phyloP scores from a whole-genome alignment of 2,329 filamentous ascomycete species.

The Fusarium irregulare region DNA sequence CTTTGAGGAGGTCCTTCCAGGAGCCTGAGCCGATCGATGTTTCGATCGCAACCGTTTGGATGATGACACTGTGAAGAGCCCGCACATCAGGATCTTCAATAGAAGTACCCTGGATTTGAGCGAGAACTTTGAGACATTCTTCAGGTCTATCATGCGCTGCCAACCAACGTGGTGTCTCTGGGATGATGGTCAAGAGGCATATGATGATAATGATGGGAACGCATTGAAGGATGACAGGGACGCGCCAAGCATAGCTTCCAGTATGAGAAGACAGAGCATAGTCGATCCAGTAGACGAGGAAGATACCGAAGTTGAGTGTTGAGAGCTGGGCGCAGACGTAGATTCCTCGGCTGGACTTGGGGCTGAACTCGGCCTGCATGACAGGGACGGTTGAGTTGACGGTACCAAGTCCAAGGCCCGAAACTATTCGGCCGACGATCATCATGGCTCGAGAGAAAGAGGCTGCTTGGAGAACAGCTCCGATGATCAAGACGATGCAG shows the following conservation, averaged over 20 bases:
- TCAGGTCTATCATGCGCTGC: slow-evolving; percentile 53
- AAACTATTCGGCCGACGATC: slow-evolving; percentile 59
- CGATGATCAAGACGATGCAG: slow-evolving; percentile 57
- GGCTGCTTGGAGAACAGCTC: slow-evolving; percentile 58
- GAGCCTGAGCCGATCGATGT: slow-evolving; percentile 46
- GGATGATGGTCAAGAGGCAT: slow-evolving; percentile 52
- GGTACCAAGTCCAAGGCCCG: slow-evolving; percentile 60
- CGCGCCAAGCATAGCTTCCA: slow-evolving; percentile 53
- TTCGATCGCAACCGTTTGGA: slow-evolving; percentile 50
- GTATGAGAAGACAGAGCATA: slow-evolving; percentile 53
- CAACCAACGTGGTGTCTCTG: slow-evolving; percentile 59
- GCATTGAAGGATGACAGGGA: slow-evolving; percentile 57
- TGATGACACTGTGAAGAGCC: slow-evolving; percentile 47
- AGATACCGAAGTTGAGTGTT: slow-evolving; percentile 60
- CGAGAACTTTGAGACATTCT: slow-evolving; percentile 52
- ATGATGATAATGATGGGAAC: slow-evolving; percentile 55
- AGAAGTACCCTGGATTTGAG: slow-evolving; percentile 50
- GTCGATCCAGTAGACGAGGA: slow-evolving; percentile 60
- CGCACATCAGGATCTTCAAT: slow-evolving; percentile 39
- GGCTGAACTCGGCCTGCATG: slow-evolving; percentile 57
- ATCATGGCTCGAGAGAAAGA: slow-evolving; percentile 57
- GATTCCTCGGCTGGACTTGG: slow-evolving; percentile 53
- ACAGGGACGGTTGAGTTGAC: slow-evolving; percentile 59
- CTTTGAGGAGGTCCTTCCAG: slow-evolving; percentile 48
- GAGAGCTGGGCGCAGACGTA: slow-evolving; percentile 60